phyloP scores from a whole-genome alignment of 139 green algal genomes.

The Astrephomene gubernaculifera region DNA sequence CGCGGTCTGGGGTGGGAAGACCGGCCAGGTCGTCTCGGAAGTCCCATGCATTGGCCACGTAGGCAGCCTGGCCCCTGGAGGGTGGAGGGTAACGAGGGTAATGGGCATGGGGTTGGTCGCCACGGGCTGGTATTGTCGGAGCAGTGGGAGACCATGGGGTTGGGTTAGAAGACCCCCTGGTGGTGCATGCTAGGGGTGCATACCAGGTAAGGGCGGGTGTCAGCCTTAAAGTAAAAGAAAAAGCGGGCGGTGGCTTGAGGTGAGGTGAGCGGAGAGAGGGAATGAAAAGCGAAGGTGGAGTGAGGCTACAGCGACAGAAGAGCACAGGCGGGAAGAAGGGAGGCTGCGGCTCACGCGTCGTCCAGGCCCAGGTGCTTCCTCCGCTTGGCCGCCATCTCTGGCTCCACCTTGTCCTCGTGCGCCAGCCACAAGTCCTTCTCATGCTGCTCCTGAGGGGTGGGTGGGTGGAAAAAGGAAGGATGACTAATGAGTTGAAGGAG shows the following conservation, averaged over 20 bases:
- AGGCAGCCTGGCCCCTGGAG: constrained; percentile 16
- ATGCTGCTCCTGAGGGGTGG: neutral
- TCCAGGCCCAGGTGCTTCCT: neutral
- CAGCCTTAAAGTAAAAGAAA: neutral
- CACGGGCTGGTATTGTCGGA: neutral
- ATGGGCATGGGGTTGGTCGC: neutral
- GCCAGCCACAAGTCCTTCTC: constrained; percentile 27
- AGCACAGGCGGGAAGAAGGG: neutral
- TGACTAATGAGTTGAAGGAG: neutral
- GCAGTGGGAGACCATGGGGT: neutral
- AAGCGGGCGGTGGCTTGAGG: neutral
- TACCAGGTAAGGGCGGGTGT: neutral
- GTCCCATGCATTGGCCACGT: constrained; percentile 19
- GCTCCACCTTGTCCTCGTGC: constrained; percentile 32
- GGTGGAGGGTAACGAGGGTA: neutral
- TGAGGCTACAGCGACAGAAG: neutral
- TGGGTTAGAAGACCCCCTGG: neutral
- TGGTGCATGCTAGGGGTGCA: neutral
- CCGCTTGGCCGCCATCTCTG: constrained; percentile 34
- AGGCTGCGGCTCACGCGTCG: neutral
- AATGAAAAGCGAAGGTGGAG: neutral
- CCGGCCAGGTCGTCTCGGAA: neutral
- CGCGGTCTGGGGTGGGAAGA: constrained; percentile 4
- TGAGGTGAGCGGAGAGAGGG: neutral
- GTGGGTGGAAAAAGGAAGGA: neutral